These are phyloP conservation scores for Centella asiatica DNA, from an alignment of 129 eudicot species.

Conservation along the genomic window DNA sequence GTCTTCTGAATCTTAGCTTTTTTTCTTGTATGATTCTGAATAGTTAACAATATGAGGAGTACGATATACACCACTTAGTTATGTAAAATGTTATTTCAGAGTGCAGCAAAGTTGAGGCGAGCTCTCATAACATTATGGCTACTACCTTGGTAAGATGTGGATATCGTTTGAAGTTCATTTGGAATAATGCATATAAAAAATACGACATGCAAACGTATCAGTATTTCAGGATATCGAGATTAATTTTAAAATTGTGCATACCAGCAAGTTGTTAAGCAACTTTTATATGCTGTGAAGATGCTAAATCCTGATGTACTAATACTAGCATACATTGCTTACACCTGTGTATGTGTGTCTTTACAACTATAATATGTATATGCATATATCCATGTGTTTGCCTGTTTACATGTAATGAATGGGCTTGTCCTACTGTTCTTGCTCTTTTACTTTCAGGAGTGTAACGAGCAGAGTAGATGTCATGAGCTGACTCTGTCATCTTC, in stretches of 20 bases:
- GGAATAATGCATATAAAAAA: not conserved
- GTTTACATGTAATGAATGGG: too few species aligned
- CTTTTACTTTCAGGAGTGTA: constrained; percentile 21
- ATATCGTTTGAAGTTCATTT: not conserved
- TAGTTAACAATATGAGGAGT: too few species aligned
- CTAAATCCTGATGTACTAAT: not conserved
- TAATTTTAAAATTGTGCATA: not conserved
- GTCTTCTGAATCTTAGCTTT: not conserved
- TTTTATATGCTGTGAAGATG: not conserved
- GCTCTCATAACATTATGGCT: constrained; percentile 17
- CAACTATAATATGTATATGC: not conserved
- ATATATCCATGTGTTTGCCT: too few species aligned
- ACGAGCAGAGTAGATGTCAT: constrained; percentile 16
- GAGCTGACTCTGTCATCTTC: constrained; percentile 37
- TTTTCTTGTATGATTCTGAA: too few species aligned
- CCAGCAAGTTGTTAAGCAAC: not conserved
- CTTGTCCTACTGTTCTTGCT: too few species aligned
- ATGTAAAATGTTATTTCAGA: constrained; percentile 23
- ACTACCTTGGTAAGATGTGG: constrained; percentile 23
- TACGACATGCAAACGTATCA: not conserved
- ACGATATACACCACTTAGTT: not conserved
- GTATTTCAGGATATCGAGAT: not conserved
- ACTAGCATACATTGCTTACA: not conserved
- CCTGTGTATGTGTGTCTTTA: too few species aligned
- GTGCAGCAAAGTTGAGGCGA: constrained; percentile 7